Evolutionary conservation across 164 flowering plant genomes (phyloP).

Genomic region (Kalanchoe fedtschenkoi): DNA sequence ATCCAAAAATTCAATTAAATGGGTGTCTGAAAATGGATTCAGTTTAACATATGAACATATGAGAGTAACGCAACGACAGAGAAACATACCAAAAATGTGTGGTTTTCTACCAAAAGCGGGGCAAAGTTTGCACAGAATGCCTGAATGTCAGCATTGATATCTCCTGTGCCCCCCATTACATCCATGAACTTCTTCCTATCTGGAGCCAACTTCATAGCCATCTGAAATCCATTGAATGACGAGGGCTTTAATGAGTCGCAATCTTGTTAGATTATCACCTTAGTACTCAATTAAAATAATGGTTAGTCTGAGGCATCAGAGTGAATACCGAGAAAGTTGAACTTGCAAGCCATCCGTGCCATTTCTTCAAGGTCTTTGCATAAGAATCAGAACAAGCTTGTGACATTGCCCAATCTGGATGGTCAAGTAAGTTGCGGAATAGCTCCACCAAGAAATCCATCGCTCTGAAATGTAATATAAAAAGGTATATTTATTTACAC

Average conservation of each 20-base stretch:
- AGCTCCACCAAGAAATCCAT: conserved; percentile 62
- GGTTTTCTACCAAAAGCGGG: conserved; percentile 3
- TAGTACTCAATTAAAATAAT: background rate
- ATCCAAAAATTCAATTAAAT: background rate
- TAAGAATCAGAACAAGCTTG: conserved; percentile 77
- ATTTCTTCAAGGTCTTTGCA: conserved; percentile 75
- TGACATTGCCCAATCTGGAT: conserved; percentile 59
- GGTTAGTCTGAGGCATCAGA: background rate
- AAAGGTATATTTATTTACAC: background rate
- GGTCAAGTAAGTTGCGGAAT: conserved; percentile 43
- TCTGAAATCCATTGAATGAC: conserved; percentile 21
- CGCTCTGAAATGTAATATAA: conserved; percentile 27
- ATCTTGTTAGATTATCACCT: background rate
- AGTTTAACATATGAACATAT: background rate
- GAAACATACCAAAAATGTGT: background rate
- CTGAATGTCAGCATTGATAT: conserved; percentile 36
- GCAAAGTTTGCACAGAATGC: conserved; percentile 4
- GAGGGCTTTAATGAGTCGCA: background rate
- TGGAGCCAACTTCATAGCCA: conserved; percentile 92
- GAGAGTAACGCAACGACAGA: background rate
- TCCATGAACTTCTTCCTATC: conserved; percentile 93
- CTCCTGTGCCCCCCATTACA: conserved; percentile 53
- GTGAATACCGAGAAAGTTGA: conserved; percentile 51
- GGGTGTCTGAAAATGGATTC: background rate
- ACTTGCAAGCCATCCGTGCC: conserved; percentile 83